These are phyloP conservation scores for Bipolaris cookei DNA, from an alignment of 2,329 filamentous ascomycete genomes.

Conservation along the genomic window DNA sequence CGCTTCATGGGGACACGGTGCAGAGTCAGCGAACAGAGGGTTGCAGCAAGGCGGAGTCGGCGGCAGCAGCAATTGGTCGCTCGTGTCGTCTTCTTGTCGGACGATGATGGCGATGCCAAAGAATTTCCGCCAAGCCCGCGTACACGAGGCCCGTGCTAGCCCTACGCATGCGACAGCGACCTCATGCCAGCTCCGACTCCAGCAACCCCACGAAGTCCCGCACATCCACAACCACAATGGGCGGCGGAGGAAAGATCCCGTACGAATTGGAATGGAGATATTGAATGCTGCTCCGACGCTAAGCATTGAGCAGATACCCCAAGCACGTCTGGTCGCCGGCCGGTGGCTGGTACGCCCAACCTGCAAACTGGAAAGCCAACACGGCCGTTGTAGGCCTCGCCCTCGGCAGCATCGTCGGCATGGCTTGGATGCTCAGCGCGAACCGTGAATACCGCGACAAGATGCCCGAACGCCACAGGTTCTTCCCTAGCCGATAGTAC, in stretches of 20 bases:
- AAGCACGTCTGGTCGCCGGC: conserved; percentile 99
- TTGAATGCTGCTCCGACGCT: conserved; percentile 22
- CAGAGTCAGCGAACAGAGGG: conserved; percentile 12
- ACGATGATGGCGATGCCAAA: conserved; percentile 36
- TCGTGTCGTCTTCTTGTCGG: conserved; percentile 37
- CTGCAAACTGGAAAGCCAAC: conserved; percentile 93
- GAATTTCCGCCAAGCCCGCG: conserved; percentile 43
- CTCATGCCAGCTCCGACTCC: conserved; percentile 26
- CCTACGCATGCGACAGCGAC: conserved; percentile 28
- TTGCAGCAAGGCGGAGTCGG: conserved; percentile 22
- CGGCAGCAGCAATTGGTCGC: conserved; percentile 28
- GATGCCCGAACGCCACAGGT: conserved; percentile 77
- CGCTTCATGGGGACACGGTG: conserved; percentile 61
- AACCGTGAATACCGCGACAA: conserved; percentile 73
- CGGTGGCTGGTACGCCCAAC: conserved; percentile 97
- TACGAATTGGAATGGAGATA: conserved; percentile 47
- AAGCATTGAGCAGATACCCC: conserved; percentile 71
- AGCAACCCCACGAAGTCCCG: conserved; percentile 21
- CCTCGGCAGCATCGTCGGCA: conserved; percentile 70
- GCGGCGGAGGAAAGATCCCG: conserved; percentile 74
- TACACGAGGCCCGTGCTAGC: conserved; percentile 20
- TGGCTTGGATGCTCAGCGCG: conserved; percentile 75
- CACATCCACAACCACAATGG: conserved; percentile 65
- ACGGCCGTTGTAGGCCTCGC: conserved; percentile 76
- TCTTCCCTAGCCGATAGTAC: conserved; percentile 85